Evolutionary conservation across 2,329 filamentous ascomycete species (phyloP).

Genomic region (Stachybotrys chlorohalonatus): DNA sequence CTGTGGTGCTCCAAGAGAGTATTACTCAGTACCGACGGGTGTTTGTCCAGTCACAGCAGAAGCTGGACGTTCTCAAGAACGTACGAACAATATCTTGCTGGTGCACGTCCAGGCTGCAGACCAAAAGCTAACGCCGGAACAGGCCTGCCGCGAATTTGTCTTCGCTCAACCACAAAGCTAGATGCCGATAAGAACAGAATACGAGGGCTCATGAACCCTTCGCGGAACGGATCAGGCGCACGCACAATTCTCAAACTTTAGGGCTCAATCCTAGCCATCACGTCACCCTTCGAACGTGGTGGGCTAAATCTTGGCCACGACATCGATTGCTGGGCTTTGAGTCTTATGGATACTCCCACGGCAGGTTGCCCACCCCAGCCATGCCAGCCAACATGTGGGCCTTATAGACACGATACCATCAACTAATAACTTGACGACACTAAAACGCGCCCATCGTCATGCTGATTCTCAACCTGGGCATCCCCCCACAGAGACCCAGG

Average conservation of each 20-base stretch:
- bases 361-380: background rate
- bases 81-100: conserved; percentile 32
- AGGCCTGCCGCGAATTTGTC: conserved; percentile 30
- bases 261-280: background rate
- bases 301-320: too few relatives aligned
- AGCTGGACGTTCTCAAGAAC: conserved; percentile 56
- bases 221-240: conserved; percentile 3
- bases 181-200: background rate
- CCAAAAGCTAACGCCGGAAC: conserved; percentile 1
- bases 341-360: background rate
- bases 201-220: conserved; percentile 15
- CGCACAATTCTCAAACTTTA: conserved; percentile 6
- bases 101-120: background rate
- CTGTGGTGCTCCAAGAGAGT: conserved; percentile 71
- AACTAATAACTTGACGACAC: background rate
- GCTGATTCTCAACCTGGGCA: background rate
- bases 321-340: background rate
- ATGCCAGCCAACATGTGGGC: background rate
- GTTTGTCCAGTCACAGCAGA: conserved; percentile 71
- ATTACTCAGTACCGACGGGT: conserved; percentile 80
- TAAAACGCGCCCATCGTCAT: background rate
- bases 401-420: background rate
- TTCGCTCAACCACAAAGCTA: conserved; percentile 10
- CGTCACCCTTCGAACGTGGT: too few relatives aligned
- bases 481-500: background rate